Conservation (phyloP, 495 filamentous ascomycete genomes). For the Trichoderma virens region DNA sequence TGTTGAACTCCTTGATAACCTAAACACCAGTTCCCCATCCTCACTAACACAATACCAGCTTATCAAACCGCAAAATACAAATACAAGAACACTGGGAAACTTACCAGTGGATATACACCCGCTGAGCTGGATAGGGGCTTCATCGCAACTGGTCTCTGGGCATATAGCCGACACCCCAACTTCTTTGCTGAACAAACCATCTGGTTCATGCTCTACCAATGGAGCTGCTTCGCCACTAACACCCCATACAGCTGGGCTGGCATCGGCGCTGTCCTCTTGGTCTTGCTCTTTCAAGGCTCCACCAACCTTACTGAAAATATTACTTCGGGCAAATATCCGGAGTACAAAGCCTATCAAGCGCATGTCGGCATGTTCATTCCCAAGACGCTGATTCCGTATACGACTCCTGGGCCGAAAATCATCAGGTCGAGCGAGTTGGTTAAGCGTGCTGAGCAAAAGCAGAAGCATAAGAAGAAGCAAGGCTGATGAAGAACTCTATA, state of each 20-base stretch:
- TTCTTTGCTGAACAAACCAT: constrained; percentile 88
- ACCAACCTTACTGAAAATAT: constrained; percentile 81
- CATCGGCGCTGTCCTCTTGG: constrained; percentile 58
- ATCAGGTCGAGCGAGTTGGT: constrained; percentile 36
- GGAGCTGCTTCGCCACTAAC: constrained; percentile 67
- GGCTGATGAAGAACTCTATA: neutral
- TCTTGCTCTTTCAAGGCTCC: constrained; percentile 80
- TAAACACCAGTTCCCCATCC: neutral
- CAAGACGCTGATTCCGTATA: constrained; percentile 33
- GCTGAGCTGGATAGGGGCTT: constrained; percentile 91
- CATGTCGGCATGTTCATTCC: constrained; percentile 79
- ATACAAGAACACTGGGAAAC: constrained; percentile 65
- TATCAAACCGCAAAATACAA: constrained; percentile 74
- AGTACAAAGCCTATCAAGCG: constrained; percentile 79
- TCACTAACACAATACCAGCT: constrained; percentile 25
- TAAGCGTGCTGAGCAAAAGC: neutral
- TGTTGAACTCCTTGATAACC: constrained; percentile 15
- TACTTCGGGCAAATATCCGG: constrained; percentile 72
- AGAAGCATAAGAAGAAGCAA: constrained; percentile 8
- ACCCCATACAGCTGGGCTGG: constrained; percentile 71
- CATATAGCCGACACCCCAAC: constrained; percentile 84
- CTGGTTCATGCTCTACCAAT: constrained; percentile 82
- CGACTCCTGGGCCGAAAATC: constrained; percentile 27
- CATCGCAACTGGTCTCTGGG: constrained; percentile 76
- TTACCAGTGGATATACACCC: constrained; percentile 51